Conservation (phyloP, 805 yeast genomes). For the Hanseniaspora valbyensis region DNA sequence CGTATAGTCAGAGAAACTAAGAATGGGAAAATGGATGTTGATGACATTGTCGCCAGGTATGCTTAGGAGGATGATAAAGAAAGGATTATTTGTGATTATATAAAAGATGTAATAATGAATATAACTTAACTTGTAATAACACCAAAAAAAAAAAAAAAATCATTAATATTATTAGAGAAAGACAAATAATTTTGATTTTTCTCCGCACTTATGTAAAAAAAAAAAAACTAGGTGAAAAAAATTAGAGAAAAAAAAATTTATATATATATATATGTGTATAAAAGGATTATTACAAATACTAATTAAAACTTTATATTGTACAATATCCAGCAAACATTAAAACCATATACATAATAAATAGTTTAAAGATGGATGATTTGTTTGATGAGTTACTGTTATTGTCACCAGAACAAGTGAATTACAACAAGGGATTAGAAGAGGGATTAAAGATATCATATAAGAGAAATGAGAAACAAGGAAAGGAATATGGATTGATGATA, state of each 20-base stretch:
- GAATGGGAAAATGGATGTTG: background rate
- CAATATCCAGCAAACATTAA: too few species aligned
- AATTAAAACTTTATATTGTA: background rate
- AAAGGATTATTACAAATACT: background rate
- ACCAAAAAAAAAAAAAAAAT: too few species aligned
- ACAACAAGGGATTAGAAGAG: constrained; percentile 5
- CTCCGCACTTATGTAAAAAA: too few species aligned
- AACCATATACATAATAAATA: too few species aligned
- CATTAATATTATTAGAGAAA: too few species aligned
- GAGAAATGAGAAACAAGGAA: constrained; percentile 7
- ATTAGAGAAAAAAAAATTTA: too few species aligned
- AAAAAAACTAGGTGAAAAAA: too few species aligned
- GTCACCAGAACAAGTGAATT: constrained; percentile 11
- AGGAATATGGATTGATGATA: constrained; percentile 12
- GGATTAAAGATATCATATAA: background rate
- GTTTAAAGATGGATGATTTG: constrained; percentile 1
- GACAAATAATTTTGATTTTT: too few species aligned
- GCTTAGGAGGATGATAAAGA: background rate
- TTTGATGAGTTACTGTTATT: constrained; percentile 5
- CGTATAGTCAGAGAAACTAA: background rate
- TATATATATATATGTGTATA: too few species aligned
- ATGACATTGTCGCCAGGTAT: background rate
- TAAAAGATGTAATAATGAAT: too few species aligned
- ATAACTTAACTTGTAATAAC: too few species aligned
- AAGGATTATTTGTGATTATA: too few species aligned